phyloP scores from a whole-genome alignment of 2,329 filamentous ascomycete genomes.

The Purpureocillium lavendulum region DNA sequence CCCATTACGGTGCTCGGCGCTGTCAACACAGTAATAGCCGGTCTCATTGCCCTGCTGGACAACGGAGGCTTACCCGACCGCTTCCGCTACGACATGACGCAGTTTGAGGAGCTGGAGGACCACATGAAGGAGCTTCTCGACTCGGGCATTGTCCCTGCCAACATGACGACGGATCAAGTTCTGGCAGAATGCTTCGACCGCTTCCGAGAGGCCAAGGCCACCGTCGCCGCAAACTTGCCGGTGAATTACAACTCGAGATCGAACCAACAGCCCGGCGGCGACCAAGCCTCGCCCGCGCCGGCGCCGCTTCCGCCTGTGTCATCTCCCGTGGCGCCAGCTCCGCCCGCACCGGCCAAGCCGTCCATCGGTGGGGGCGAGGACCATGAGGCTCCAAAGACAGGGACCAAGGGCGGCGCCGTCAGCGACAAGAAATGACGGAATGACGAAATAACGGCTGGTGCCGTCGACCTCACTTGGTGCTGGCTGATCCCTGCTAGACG shows the following conservation, averaged over 20 bases:
- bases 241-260: slow-evolving; percentile 27
- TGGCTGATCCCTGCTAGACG: neutral
- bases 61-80: slow-evolving; percentile 45
- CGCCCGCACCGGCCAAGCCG: slow-evolving; percentile 5
- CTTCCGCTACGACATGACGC: slow-evolving; percentile 39
- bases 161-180: slow-evolving; percentile 34
- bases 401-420: too few relatives aligned
- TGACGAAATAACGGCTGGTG: neutral
- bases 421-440: slow-evolving; percentile 1
- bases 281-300: neutral
- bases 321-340: neutral
- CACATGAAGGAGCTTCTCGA: slow-evolving; percentile 41
- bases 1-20: slow-evolving; percentile 41
- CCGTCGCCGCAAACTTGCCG: slow-evolving; percentile 38
- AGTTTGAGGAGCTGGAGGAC: slow-evolving; percentile 42
- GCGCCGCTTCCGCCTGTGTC: neutral
- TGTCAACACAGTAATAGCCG: slow-evolving; percentile 40
- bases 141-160: slow-evolving; percentile 33
- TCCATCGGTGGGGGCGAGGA: neutral
- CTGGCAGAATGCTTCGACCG: slow-evolving; percentile 37
- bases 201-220: slow-evolving; percentile 36
- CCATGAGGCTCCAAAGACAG: neutral
- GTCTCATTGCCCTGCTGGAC: slow-evolving; percentile 41
- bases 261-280: slow-evolving; percentile 5
- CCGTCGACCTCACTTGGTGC: neutral